Evolutionary conservation across 1,139 yeast genomes (phyloP).

Genomic region (Magnusiomyces tetraspermus): DNA sequence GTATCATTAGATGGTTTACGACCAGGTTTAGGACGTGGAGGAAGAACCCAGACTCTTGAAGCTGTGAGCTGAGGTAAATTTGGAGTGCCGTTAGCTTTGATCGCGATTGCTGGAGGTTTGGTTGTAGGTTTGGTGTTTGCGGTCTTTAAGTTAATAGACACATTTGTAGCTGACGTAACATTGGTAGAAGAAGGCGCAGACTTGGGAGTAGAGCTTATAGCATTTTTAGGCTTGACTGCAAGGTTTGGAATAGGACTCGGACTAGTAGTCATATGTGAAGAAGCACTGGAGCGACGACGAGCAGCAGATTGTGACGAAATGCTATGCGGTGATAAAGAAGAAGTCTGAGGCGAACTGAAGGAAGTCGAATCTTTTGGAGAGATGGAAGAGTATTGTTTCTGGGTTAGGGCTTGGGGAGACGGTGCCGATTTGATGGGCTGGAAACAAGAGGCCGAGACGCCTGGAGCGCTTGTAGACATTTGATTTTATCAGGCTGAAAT

Average conservation of each 20-base stretch:
- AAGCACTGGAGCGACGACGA: not conserved
- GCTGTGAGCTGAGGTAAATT: conserved; percentile 33
- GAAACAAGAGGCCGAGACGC: not conserved
- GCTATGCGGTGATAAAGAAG: not conserved
- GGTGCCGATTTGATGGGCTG: not conserved
- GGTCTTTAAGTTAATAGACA: not conserved
- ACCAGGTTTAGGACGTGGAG: conserved; percentile 88
- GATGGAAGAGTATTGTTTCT: not conserved
- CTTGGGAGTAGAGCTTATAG: not conserved
- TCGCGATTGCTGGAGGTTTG: conserved; percentile 1
- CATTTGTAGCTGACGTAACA: not conserved
- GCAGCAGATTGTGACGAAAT: not conserved
- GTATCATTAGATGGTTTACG: conserved; percentile 68
- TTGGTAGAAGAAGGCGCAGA: not conserved
- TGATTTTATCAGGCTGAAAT: not conserved
- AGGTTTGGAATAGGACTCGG: not conserved
- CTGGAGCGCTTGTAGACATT: conserved; percentile 1
- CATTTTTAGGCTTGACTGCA: not conserved
- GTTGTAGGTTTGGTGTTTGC: not conserved
- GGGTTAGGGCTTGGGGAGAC: not conserved
- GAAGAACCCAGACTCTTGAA: conserved; percentile 84
- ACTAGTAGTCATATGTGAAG: not conserved
- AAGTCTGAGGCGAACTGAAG: not conserved
- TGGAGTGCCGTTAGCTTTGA: not conserved
- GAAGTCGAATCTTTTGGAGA: not conserved